Conservation (phyloP, 352 stramenopile genomes). For the Globisporangium middletonii region DNA sequence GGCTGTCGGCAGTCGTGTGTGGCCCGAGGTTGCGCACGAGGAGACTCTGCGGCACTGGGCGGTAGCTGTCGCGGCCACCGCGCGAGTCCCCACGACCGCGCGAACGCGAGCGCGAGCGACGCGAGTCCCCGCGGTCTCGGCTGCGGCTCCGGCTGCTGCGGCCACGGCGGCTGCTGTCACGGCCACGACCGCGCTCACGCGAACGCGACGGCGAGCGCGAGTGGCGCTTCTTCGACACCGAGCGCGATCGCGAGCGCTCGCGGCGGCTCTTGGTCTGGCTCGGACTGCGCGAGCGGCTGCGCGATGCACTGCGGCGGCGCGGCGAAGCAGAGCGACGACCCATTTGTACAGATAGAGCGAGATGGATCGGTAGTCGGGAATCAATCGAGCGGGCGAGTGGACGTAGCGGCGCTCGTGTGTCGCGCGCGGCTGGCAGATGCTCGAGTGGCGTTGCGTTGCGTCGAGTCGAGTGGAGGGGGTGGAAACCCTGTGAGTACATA, state of each 20-base stretch:
- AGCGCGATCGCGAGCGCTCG: slow-evolving; percentile 34
- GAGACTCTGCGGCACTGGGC: slow-evolving; percentile 33
- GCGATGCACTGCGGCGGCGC: slow-evolving; percentile 25
- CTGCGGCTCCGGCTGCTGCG: slow-evolving; percentile 15
- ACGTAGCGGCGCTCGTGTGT: too few relatives aligned
- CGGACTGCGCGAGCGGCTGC: slow-evolving; percentile 18
- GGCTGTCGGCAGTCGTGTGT: slow-evolving; percentile 28
- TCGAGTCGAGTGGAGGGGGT: too few relatives aligned
- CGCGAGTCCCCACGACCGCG: slow-evolving; percentile 12
- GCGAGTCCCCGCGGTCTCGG: slow-evolving; percentile 13
- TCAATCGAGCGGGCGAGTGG: too few relatives aligned
- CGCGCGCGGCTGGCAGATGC: too few relatives aligned
- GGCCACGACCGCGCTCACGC: too few relatives aligned
- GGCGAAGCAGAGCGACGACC: slow-evolving; percentile 46
- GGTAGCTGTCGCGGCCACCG: slow-evolving; percentile 7
- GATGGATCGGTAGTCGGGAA: not conserved
- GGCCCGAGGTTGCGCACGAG: slow-evolving; percentile 44
- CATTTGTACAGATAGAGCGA: slow-evolving; percentile 15
- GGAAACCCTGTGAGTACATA: too few relatives aligned
- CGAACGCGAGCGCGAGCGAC: slow-evolving; percentile 23
- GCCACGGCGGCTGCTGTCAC: not conserved
- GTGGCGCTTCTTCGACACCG: slow-evolving; percentile 11
- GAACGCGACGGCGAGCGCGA: too few relatives aligned
- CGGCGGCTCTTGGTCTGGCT: slow-evolving; percentile 19
- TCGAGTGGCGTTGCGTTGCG: too few relatives aligned